Conservation (phyloP, 192 early-diverging fungal species). For the Funneliformis geosporum region DNA sequence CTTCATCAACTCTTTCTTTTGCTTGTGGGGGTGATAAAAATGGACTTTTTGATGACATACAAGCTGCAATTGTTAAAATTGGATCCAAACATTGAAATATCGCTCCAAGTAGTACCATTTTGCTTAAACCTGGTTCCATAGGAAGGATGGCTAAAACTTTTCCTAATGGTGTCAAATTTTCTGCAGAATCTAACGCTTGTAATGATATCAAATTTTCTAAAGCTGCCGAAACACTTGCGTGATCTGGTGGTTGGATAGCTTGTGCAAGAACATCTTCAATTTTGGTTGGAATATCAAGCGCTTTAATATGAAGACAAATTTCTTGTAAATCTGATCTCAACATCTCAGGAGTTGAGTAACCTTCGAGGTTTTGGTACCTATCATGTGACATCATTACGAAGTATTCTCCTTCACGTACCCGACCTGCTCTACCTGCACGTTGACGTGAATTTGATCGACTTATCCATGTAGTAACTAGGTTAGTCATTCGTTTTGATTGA, state of each 20-base stretch:
- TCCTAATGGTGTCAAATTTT: slow-evolving; percentile 65
- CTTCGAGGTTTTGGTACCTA: slow-evolving; percentile 46
- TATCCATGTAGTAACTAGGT: slow-evolving; percentile 48
- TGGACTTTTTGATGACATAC: slow-evolving; percentile 50
- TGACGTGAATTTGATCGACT: slow-evolving; percentile 60
- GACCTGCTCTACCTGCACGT: slow-evolving; percentile 62
- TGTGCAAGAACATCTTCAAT: slow-evolving; percentile 45
- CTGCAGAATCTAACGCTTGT: slow-evolving; percentile 45
- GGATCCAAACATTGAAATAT: slow-evolving; percentile 68
- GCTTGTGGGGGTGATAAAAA: slow-evolving; percentile 44
- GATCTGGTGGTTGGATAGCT: slow-evolving; percentile 49
- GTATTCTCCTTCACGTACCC: slow-evolving; percentile 57
- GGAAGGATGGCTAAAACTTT: slow-evolving; percentile 60
- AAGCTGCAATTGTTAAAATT: slow-evolving; percentile 62
- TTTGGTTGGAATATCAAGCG: slow-evolving; percentile 42
- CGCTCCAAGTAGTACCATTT: slow-evolving; percentile 62
- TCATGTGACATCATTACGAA: slow-evolving; percentile 51
- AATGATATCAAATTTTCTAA: slow-evolving; percentile 42
- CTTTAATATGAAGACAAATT: slow-evolving; percentile 53
- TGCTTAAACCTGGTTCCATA: slow-evolving; percentile 70
- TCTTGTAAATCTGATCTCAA: slow-evolving; percentile 52
- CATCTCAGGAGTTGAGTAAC: slow-evolving; percentile 61
- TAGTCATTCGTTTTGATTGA: slow-evolving; percentile 46
- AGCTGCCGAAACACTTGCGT: slow-evolving; percentile 43
- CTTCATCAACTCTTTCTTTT: slow-evolving; percentile 42